phyloP scores from a whole-genome alignment of 129 eudicot species.

The Logfia minima region DNA sequence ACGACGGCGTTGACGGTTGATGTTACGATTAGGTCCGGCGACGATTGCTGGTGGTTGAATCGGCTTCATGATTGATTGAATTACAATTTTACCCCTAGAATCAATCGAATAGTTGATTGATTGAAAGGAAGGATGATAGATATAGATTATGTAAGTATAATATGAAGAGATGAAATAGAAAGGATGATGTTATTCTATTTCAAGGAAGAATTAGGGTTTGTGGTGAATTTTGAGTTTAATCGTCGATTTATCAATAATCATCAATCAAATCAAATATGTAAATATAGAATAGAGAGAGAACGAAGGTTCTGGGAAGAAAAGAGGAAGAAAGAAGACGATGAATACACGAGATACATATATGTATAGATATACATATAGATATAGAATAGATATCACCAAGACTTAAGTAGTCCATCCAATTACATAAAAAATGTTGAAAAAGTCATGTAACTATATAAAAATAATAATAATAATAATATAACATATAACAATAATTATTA shows the following conservation, averaged over 20 bases:
- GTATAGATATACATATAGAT: not conserved
- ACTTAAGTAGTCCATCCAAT: slow-evolving; percentile 9
- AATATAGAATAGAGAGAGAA: slow-evolving; percentile 11
- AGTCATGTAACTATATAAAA: not conserved
- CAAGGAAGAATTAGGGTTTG: slow-evolving; percentile 13
- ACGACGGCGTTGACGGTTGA: slow-evolving; percentile 57
- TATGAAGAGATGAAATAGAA: not conserved
- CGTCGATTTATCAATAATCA: not conserved
- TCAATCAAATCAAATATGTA: not conserved
- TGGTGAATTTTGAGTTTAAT: slow-evolving; percentile 1
- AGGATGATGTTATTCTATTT: slow-evolving; percentile 2
- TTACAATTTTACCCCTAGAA: slow-evolving; percentile 12
- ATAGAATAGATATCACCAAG: slow-evolving; percentile 8
- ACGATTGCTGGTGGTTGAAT: slow-evolving; percentile 46
- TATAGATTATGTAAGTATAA: not conserved
- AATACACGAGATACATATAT: slow-evolving; percentile 12
- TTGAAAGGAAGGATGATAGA: not conserved
- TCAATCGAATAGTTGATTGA: not conserved
- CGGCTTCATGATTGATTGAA: slow-evolving; percentile 41
- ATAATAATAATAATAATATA: too few species aligned
- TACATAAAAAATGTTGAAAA: not conserved
- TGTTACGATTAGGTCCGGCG: slow-evolving; percentile 22
- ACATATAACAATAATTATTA: too few species aligned
- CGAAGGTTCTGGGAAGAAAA: not conserved
- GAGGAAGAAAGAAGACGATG: slow-evolving; percentile 33